phyloP scores from a whole-genome alignment of 2,329 filamentous ascomycete species.

The Helicocarpus griseus region DNA sequence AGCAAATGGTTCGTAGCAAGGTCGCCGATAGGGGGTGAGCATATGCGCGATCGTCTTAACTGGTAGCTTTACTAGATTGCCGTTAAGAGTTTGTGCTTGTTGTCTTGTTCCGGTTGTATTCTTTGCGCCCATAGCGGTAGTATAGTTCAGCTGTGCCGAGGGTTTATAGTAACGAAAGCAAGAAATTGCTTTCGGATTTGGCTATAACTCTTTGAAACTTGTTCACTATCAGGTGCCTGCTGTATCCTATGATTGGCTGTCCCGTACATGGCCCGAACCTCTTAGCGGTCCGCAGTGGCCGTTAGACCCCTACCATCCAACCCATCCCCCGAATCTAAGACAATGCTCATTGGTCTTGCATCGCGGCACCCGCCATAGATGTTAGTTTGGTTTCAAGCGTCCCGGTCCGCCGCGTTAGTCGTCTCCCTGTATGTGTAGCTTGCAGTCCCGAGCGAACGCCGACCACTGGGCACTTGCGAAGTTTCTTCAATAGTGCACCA shows the following conservation, averaged over 20 bases:
- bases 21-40: slow-evolving; percentile 36
- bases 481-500: slow-evolving; percentile 8
- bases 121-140: slow-evolving; percentile 12
- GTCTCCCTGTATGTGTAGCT: slow-evolving; percentile 46
- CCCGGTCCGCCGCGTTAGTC: slow-evolving; percentile 59
- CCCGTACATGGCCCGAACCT: slow-evolving; percentile 42
- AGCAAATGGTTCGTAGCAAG: slow-evolving; percentile 43
- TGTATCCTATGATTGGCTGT: slow-evolving; percentile 21
- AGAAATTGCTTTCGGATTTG: slow-evolving; percentile 23
- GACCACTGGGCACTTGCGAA: slow-evolving; percentile 29
- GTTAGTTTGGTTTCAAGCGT: slow-evolving; percentile 38
- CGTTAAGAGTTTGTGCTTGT: slow-evolving; percentile 23
- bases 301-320: slow-evolving; percentile 30
- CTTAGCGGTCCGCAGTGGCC: slow-evolving; percentile 25
- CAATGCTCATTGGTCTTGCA: slow-evolving; percentile 39
- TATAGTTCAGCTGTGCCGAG: not conserved
- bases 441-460: slow-evolving; percentile 45
- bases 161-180: not conserved
- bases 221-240: not conserved
- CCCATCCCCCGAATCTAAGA: slow-evolving; percentile 21
- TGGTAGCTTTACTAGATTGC: slow-evolving; percentile 20
- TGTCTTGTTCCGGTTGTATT: slow-evolving; percentile 27
- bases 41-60: slow-evolving; percentile 29
- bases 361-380: slow-evolving; percentile 45
- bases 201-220: slow-evolving; percentile 3